These are phyloP conservation scores for Clavariopsis aquatica DNA, from an alignment of 495 filamentous ascomycete species.

Conservation along the genomic window DNA sequence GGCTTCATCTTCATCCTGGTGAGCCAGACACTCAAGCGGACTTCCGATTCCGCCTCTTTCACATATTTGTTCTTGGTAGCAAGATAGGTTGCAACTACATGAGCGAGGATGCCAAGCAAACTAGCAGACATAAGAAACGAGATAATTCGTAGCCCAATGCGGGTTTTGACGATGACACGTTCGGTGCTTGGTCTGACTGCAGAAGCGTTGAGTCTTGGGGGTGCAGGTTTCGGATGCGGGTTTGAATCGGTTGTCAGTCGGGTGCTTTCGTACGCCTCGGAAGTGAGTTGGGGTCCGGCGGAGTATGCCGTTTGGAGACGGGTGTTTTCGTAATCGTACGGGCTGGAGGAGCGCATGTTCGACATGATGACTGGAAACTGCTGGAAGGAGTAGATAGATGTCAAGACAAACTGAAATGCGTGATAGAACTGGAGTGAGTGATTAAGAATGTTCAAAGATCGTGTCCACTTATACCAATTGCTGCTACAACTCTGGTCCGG, in stretches of 20 bases:
- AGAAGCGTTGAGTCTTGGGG: neutral
- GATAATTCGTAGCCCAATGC: neutral
- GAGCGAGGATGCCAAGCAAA: neutral
- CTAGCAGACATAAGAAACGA: slow-evolving; percentile 4
- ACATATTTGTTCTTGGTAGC: slow-evolving; percentile 1
- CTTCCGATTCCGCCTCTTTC: neutral
- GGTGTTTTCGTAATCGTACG: neutral
- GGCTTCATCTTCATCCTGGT: neutral
- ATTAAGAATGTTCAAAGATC: neutral
- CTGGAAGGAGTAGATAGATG: neutral
- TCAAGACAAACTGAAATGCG: neutral
- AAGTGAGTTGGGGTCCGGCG: neutral
- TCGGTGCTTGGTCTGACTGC: neutral
- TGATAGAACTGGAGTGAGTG: neutral
- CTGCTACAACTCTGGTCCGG: neutral
- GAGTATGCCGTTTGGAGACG: neutral
- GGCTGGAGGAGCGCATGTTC: neutral
- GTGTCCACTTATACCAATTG: neutral
- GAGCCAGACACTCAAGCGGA: neutral
- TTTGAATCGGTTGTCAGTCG: neutral
- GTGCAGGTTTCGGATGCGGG: neutral
- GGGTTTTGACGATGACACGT: neutral
- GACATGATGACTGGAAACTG: neutral
- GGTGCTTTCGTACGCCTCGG: neutral
- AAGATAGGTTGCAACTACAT: neutral